phyloP scores from a whole-genome alignment of 768 basidiomycete genomes.

The Termitomyces heimii region DNA sequence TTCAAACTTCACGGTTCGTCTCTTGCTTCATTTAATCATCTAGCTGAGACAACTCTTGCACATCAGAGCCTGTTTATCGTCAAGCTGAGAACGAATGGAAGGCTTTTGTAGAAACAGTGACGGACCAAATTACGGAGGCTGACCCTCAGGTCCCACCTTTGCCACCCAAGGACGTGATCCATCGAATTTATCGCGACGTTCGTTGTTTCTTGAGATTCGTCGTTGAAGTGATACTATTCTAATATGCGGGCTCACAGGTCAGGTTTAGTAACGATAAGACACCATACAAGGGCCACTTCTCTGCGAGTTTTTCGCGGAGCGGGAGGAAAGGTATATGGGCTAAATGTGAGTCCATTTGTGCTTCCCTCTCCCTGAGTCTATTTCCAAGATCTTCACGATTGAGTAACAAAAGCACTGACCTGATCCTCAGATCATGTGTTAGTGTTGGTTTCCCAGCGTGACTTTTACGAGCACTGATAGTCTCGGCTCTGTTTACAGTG shows the following conservation, averaged over 20 bases:
- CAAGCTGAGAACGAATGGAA: conserved; percentile 88
- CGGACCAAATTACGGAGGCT: conserved; percentile 56
- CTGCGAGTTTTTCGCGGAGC: conserved; percentile 81
- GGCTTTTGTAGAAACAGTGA: conserved; percentile 70
- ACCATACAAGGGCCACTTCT: conserved; percentile 83
- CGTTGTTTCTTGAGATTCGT: conserved; percentile 11
- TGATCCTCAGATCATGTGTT: conserved; percentile 57
- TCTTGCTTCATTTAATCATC: not conserved
- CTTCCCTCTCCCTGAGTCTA: not conserved
- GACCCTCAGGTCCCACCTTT: conserved; percentile 84
- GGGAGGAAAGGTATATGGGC: conserved; percentile 91
- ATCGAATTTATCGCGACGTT: conserved; percentile 91
- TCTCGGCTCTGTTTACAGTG: not conserved
- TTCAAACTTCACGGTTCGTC: conserved; percentile 71
- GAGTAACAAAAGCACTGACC: not conserved
- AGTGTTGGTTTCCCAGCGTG: not conserved
- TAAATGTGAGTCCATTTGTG: conserved; percentile 48
- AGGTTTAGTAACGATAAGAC: conserved; percentile 95
- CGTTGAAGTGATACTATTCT: not conserved
- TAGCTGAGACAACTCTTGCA: not conserved
- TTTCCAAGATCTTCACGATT: not conserved
- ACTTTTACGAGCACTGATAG: not conserved
- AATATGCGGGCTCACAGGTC: no score
- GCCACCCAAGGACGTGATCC: conserved; percentile 87
- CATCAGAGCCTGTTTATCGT: conserved; percentile 69